Evolutionary conservation across 2,329 filamentous ascomycete species (phyloP), one percentile per base, ranked within the genome.

Genomic region (Colletotrichum spinosum): DNA sequence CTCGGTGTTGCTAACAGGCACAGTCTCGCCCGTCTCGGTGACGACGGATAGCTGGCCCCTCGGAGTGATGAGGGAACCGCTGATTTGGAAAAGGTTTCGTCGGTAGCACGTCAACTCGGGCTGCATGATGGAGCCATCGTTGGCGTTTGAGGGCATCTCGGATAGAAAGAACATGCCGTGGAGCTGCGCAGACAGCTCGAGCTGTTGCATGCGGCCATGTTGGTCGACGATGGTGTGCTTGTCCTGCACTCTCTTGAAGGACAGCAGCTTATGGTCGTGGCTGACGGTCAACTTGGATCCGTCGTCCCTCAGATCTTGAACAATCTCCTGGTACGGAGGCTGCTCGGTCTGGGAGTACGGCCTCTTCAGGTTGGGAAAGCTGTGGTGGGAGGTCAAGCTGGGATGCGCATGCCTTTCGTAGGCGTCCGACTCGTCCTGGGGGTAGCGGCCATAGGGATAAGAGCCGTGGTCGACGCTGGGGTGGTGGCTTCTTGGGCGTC

Each of bases 61-160:
- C 2, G 94, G 93, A 12, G 94, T 85, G 45, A 93, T 93, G 63
- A 97, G 87, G 6, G 91, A 94, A 63, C 95, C 95, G 67, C 94
- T 97, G 73, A 97, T 97, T 77, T 97, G 95, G 78, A 98, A 98
- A 53, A 98, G 83, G 75, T 98, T 98, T 52, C 95, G 89, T 69
- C 95, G 91, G 79, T 98, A 98, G 84, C 95, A 98, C 3, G 95
- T 98, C 76, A 98, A 79, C 79, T 98, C 95, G 56, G 88, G 93
- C 74, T 92, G 90, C 54, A 90, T 80, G 51, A 85, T 76, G 50
- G 78, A 81, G 65, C 85, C 86, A 69, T 90, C 87, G 69, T 77
- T 83, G 59, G 82, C 80, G 67, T 84, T 88, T 72, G 90, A 86
- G 1, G 91, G 90, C 80, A 92, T 91, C 75, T 95, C 92, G 37